Evolutionary conservation across 163 green algal species (phyloP).

Genomic region (Coccomyxa subellipsoidea): DNA sequence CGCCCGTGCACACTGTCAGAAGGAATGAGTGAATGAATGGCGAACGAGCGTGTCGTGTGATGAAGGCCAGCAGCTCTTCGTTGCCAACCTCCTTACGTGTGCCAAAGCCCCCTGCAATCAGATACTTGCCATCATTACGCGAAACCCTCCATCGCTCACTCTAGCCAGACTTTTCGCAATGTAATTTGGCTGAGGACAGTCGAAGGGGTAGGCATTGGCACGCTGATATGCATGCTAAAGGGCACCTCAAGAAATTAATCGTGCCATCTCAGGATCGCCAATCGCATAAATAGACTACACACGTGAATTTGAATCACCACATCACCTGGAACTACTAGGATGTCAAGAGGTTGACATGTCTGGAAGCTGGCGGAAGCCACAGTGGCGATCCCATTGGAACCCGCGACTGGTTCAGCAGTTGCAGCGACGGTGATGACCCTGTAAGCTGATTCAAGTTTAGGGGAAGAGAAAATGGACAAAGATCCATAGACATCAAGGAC

Average conservation of each 20-base stretch:
- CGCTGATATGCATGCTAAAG: no score
- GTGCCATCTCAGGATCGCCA: background rate
- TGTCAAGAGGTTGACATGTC: background rate
- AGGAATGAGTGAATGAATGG: background rate
- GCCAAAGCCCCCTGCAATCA: conserved; percentile 1
- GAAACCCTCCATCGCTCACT: background rate
- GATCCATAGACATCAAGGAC: conserved; percentile 6
- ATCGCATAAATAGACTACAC: background rate
- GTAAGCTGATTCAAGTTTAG: background rate
- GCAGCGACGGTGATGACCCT: background rate
- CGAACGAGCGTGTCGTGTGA: background rate
- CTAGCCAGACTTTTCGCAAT: background rate
- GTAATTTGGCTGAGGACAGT: no score
- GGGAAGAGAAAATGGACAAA: background rate
- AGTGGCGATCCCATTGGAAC: background rate
- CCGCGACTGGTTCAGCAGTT: background rate
- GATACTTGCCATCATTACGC: background rate
- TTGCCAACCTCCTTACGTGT: background rate
- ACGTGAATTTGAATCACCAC: background rate
- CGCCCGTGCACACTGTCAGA: conserved; percentile 18
- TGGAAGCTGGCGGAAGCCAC: background rate
- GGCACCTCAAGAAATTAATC: no score
- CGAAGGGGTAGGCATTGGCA: no score
- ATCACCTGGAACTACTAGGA: background rate
- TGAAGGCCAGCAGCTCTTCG: background rate